Base-by-base conservation (phyloP, 2,329 filamentous ascomycete species). In the Pseudocercospora macadamiae region DNA sequence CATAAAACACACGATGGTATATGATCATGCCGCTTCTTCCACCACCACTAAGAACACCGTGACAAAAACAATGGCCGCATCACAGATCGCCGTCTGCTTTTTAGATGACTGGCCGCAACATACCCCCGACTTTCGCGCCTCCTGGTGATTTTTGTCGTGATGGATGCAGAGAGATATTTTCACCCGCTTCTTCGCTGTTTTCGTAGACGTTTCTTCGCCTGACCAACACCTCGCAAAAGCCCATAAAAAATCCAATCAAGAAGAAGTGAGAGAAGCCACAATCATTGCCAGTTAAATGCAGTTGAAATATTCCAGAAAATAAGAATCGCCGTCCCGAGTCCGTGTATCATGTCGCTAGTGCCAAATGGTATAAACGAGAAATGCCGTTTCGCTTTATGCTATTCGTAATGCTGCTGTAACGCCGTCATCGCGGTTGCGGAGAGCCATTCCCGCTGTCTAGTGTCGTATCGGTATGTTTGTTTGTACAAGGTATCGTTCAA, bases 351-450 rank as follows among this genome's bases (percentile, higher is more conserved):
- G 26, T 49, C 60, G 52, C 52, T 55, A 5, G 7, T 28, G 51
- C 42, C 30, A 54, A 32, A 57, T 44, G 30, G 53, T 45, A 56
- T 49, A 51, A 49, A 45, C 53, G 53, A 63, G 55, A 48, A 55
- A 64, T 60, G 61, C 59, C 59, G 61, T 63, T 42, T 45, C 55
- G 42, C 64, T 62, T 52, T 42, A 56, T 62, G 55, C 61, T 59
- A 59, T 64, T 66, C 64, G 62, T 66, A 60, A 64, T 66, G 64
- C 64, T 64, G 64, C 54, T 59, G 53, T 54, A 65, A 64, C 64
- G 62, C 64, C 64, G 60, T 66, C 60, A 54, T 66, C 62, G 59
- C 54, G 54, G 55, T 39, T 56, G 39, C 32, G 51, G 34, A 55
- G 57, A 58, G 49, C 54, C 30, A 5, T 57, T 60, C 58, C 57